phyloP scores from a whole-genome alignment of 2,329 filamentous ascomycete genomes.

The Diplodia sapinea region DNA sequence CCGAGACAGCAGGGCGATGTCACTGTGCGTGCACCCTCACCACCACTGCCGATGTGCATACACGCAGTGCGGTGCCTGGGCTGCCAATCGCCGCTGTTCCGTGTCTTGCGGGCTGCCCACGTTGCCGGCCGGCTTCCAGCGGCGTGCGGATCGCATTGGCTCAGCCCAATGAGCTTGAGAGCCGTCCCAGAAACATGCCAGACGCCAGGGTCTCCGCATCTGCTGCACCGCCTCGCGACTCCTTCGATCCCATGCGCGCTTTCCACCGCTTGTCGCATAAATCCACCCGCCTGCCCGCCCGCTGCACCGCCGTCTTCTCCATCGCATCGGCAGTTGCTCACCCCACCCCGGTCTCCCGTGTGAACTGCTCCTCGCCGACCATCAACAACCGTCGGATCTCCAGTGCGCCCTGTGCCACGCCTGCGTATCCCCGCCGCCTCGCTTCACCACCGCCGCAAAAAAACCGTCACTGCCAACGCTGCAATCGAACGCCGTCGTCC shows the following conservation, averaged over 20 bases:
- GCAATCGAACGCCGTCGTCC: not conserved
- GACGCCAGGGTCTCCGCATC: slow-evolving; percentile 18
- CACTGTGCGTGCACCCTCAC: slow-evolving; percentile 14
- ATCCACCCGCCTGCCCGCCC: slow-evolving; percentile 12
- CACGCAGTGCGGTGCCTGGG: slow-evolving; percentile 8
- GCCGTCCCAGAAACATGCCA: slow-evolving; percentile 12
- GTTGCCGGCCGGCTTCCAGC: slow-evolving; percentile 8
- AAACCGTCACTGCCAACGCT: not conserved
- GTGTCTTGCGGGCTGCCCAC: slow-evolving; percentile 20
- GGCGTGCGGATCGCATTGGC: slow-evolving; percentile 10
- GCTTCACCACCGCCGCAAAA: not conserved
- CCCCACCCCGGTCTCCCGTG: not conserved
- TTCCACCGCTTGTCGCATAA: slow-evolving; percentile 11
- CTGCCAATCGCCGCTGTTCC: slow-evolving; percentile 16
- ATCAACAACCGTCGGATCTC: not conserved
- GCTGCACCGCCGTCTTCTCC: not conserved
- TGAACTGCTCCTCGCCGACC: not conserved
- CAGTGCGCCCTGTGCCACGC: slow-evolving; percentile 17
- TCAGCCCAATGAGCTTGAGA: slow-evolving; percentile 16
- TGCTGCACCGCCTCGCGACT: slow-evolving; percentile 16
- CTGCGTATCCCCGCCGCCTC: not conserved
- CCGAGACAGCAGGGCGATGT: slow-evolving; percentile 20
- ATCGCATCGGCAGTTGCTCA: not conserved
- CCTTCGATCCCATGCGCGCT: slow-evolving; percentile 5
- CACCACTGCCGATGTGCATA: slow-evolving; percentile 25